Percentiles rank a stretch among this genome's conserved stretches.
Conservation (phyloP, 140 eudicot genomes). For the Oenanthe javanica region DNA sequence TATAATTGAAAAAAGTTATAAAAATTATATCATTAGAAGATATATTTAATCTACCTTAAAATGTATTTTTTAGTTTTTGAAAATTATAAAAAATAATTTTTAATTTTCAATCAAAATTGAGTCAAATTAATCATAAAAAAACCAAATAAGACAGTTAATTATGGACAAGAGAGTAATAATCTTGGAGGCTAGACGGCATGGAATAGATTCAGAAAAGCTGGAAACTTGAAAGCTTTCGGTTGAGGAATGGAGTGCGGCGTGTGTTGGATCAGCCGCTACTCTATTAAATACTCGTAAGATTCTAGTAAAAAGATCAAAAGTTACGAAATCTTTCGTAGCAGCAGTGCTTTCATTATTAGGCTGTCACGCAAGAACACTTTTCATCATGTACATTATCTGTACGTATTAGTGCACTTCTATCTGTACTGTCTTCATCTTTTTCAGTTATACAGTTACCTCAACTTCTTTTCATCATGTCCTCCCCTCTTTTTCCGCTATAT, state of each 20-base stretch:
- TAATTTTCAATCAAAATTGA: too few relatives aligned
- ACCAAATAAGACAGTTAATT: too few relatives aligned
- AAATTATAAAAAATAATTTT: too few relatives aligned
- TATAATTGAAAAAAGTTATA: too few relatives aligned
- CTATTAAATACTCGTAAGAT: not conserved
- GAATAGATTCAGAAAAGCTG: not conserved
- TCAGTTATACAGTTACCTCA: not conserved
- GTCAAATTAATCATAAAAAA: too few relatives aligned
- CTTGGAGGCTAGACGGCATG: not conserved
- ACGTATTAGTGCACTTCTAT: constrained; percentile 20
- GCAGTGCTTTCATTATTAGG: not conserved
- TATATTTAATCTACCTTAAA: too few relatives aligned
- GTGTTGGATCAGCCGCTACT: constrained; percentile 2
- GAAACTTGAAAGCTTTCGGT: not conserved
- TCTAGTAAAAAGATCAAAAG: not conserved
- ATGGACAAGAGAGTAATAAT: too few relatives aligned
- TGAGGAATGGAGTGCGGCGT: constrained; percentile 8
- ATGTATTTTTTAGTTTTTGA: too few relatives aligned
- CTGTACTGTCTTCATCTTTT: constrained; percentile 21
- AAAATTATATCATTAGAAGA: too few relatives aligned
- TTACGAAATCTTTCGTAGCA: not conserved
- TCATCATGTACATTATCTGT: not conserved
- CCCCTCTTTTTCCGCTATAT: not conserved
- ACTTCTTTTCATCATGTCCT: not conserved
- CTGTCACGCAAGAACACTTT: not conserved